These are phyloP conservation scores for Mucor plumbeus DNA, from an alignment of 371 early-diverging fungal genomes.

Conservation along the genomic window DNA sequence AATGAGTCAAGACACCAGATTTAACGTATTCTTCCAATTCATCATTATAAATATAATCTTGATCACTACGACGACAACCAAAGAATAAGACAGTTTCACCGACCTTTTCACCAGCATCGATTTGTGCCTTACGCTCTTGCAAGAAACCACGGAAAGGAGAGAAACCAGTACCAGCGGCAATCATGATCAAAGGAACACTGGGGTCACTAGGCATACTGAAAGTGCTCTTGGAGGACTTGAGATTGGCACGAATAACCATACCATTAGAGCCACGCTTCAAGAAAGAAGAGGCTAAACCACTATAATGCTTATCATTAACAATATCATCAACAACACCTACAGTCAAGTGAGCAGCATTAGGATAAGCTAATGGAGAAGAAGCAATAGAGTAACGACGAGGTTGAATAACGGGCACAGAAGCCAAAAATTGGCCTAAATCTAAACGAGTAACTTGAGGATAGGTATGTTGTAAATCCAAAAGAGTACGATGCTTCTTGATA, in stretches of 20 bases:
- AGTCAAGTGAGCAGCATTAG: conserved; percentile 37
- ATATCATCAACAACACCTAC: conserved; percentile 53
- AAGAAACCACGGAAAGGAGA: conserved; percentile 60
- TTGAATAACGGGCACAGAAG: conserved; percentile 51
- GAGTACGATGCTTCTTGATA: conserved; percentile 47
- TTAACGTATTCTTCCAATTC: conserved; percentile 63
- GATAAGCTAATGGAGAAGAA: conserved; percentile 44
- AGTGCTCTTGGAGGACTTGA: conserved; percentile 51
- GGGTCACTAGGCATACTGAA: conserved; percentile 48
- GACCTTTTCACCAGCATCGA: conserved; percentile 23
- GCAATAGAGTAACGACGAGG: conserved; percentile 66
- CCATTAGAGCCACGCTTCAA: conserved; percentile 21
- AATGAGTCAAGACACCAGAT: conserved; percentile 53
- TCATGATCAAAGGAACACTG: conserved; percentile 57
- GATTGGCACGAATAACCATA: conserved; percentile 30
- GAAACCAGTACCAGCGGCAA: conserved; percentile 31
- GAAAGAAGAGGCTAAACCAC: conserved; percentile 50
- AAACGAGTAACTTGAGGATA: conserved; percentile 54
- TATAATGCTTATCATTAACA: conserved; percentile 44
- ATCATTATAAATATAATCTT: conserved; percentile 76
- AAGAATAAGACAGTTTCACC: conserved; percentile 67
- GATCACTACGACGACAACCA: conserved; percentile 75
- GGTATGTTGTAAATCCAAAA: conserved; percentile 50
- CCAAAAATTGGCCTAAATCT: conserved; percentile 52
- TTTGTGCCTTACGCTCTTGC: conserved; percentile 43